Conservation (phyloP, 805 yeast genomes). For the Saccharomycopsis capsularis region DNA sequence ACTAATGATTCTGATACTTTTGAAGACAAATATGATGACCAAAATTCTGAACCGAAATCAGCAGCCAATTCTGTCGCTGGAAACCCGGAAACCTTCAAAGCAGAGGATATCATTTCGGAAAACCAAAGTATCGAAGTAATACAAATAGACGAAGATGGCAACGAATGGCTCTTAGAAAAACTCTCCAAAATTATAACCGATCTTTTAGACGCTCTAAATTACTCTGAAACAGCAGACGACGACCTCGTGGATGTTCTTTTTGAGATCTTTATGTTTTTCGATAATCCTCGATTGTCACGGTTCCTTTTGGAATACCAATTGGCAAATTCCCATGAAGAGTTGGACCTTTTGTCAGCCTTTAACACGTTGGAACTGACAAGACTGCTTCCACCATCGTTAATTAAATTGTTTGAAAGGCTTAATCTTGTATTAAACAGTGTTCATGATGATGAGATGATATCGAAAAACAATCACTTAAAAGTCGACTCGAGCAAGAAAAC, state of each 20-base stretch:
- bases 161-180: constrained; percentile 27
- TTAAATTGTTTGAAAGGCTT: constrained; percentile 9
- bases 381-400: constrained; percentile 30
- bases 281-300: constrained; percentile 43
- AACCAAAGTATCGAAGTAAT: not conserved
- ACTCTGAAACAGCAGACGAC: constrained; percentile 57
- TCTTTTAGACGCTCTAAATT: constrained; percentile 54
- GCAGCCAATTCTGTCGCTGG: not conserved
- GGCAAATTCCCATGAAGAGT: constrained; percentile 30
- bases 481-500: not conserved
- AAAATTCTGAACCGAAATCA: not conserved
- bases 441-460: not conserved
- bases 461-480: not conserved
- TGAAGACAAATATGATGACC: not conserved
- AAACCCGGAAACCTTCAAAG: too few species aligned
- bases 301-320: constrained; percentile 54
- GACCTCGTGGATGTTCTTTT: constrained; percentile 43
- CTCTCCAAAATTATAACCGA: constrained; percentile 42
- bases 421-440: constrained; percentile 16
- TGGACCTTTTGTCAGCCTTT: constrained; percentile 32
- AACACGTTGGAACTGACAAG: too few species aligned
- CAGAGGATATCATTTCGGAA: too few species aligned
- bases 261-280: constrained; percentile 45
- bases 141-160: constrained; percentile 17
- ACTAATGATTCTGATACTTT: not conserved